These are phyloP conservation scores for Prunus yedoensis DNA, from an alignment of 331 rosid genomes.

Conservation along the genomic window DNA sequence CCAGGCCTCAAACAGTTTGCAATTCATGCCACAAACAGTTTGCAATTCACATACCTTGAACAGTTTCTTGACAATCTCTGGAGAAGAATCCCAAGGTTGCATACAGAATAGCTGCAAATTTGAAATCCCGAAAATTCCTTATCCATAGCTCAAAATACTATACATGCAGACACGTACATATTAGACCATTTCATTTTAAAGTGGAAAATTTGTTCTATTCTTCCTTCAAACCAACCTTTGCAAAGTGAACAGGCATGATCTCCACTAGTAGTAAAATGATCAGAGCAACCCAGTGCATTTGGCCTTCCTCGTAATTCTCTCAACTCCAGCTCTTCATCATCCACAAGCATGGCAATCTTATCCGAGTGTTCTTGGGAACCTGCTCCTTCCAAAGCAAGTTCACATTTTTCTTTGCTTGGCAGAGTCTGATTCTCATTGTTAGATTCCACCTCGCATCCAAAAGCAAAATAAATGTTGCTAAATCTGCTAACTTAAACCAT, in stretches of 20 bases:
- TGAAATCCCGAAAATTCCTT: slow-evolving; percentile 35
- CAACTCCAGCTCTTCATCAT: too few relatives aligned
- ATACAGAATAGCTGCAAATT: slow-evolving; percentile 71
- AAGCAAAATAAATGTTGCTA: slow-evolving; percentile 18
- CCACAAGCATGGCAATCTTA: too few relatives aligned
- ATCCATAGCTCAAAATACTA: slow-evolving; percentile 3
- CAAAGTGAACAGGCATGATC: slow-evolving; percentile 68
- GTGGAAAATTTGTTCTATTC: not conserved
- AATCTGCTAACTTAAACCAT: slow-evolving; percentile 22
- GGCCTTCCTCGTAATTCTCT: slow-evolving; percentile 16
- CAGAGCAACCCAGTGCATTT: slow-evolving; percentile 40
- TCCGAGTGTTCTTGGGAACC: not conserved
- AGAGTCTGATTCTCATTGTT: slow-evolving; percentile 38
- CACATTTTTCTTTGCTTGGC: slow-evolving; percentile 50
- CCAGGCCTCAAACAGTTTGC: not conserved
- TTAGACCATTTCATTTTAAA: not conserved
- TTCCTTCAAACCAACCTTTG: slow-evolving; percentile 59
- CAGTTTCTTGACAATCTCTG: slow-evolving; percentile 74
- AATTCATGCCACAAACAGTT: not conserved
- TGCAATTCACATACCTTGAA: slow-evolving; percentile 63
- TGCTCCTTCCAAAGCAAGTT: slow-evolving; percentile 57
- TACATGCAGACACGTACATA: not conserved
- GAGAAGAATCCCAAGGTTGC: slow-evolving; percentile 90
- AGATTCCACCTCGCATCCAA: slow-evolving; percentile 53
- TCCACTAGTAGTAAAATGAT: slow-evolving; percentile 52